Evolutionary conservation across 495 filamentous ascomycete species (phyloP).

Genomic region (Parachaetomium inaequale): DNA sequence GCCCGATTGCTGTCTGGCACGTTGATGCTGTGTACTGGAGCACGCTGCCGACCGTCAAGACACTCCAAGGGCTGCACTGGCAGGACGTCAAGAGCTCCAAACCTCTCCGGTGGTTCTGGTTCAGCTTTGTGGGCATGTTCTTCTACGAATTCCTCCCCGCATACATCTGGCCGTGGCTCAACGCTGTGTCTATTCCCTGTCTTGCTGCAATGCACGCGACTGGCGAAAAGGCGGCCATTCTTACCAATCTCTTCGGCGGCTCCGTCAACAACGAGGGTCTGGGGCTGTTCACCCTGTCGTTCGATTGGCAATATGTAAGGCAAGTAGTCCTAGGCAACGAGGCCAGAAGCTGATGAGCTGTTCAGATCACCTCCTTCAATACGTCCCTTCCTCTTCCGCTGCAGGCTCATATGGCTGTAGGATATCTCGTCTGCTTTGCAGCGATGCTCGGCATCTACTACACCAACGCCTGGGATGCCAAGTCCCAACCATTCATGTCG

Average conservation of each 20-base stretch:
- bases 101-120: slow-evolving; percentile 41
- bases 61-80: slow-evolving; percentile 44
- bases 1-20: slow-evolving; percentile 52
- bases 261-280: slow-evolving; percentile 48
- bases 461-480: slow-evolving; percentile 47
- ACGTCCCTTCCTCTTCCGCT: slow-evolving; percentile 24
- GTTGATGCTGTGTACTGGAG: slow-evolving; percentile 48
- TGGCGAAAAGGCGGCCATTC: slow-evolving; percentile 45
- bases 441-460: slow-evolving; percentile 47
- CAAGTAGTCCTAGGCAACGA: not conserved
- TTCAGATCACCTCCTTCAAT: slow-evolving; percentile 37
- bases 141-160: slow-evolving; percentile 53
- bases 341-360: slow-evolving; percentile 15
- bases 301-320: slow-evolving; percentile 58
- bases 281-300: slow-evolving; percentile 47
- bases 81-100: slow-evolving; percentile 35
- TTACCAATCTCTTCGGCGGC: slow-evolving; percentile 58
- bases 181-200: slow-evolving; percentile 55
- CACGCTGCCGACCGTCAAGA: slow-evolving; percentile 39
- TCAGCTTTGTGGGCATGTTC: slow-evolving; percentile 38
- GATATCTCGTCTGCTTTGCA: slow-evolving; percentile 42
- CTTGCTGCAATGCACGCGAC: slow-evolving; percentile 40
- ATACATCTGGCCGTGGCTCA: slow-evolving; percentile 53
- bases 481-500: slow-evolving; percentile 48
- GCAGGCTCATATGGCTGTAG: slow-evolving; percentile 28